Evolutionary conservation across 73 alveolate genomes (phyloP), one percentile per base, ranked within the genome.

Genomic region (Symbiodinium natans): DNA sequence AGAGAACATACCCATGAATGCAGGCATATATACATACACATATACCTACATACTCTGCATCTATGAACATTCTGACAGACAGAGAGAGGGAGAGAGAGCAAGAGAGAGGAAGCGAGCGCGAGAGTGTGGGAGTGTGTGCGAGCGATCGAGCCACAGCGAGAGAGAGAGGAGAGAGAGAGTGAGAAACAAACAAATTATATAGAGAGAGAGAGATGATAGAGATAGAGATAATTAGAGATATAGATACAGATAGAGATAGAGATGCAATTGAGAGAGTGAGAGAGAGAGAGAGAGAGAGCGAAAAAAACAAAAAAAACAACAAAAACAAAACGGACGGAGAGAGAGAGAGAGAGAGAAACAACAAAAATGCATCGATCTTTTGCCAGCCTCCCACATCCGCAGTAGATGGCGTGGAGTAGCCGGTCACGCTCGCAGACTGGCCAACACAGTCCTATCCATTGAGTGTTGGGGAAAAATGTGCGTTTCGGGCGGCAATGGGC

Each of bases 371-470:
- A n/a, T n/a, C n/a, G n/a, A n/a, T n/a, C n/a, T n/a, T n/a, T n/a
- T n/a, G 38, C 34, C 36, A 10, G 40, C 94, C 95, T 38, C 95
- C 95, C 95, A 88, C 95, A 39, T 88, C 95, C n/a, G 23, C 86
- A 11, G 95, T 88, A 33, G 95, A 88, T 36, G 95, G 95, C 41
- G 95, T 88, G 17, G 95, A 88, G 42, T 88, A 88, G 48, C 95
- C 95, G 2, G 52, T 27, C 39, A 88, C 73, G 3, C n/a, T 56
- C 41, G 95, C 95, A 56, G 52, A 31, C 41, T 46, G 77, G 48
- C 42, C n/a, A 11, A 34, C 36, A 13, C 38, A 2, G 17, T 63
- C 80, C 80, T 46, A 46, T 46, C 6, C 59, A 46, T 9, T 46
- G 59, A 46, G 13, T 46, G 59, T 46, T 6, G 59, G n/a, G n/a